Evolutionary conservation across 164 flowering plant genomes (phyloP).

Genomic region (Protea cynaroides): DNA sequence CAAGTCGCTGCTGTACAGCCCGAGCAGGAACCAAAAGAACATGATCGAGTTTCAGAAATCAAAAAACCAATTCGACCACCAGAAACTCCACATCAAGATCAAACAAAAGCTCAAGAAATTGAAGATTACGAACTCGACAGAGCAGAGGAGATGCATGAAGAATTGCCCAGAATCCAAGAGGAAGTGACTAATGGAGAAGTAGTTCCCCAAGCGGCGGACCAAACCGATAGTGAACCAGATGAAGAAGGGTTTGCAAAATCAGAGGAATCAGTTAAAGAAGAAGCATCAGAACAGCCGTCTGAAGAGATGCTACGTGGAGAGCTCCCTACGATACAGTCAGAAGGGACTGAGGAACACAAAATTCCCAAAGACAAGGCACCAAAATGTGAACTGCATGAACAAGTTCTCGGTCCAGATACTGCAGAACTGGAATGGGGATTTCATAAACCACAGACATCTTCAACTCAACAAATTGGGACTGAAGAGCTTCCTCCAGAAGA

Average conservation of each 20-base stretch:
- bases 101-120: constrained; percentile 7
- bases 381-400: neutral
- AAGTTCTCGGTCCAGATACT: no score
- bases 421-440: no score
- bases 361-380: constrained; percentile 1
- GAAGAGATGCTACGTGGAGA: no score
- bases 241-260: neutral
- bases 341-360: no score
- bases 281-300: no score
- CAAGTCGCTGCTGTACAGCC: neutral
- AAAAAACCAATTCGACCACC: neutral
- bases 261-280: neutral
- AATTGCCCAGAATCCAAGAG: no score
- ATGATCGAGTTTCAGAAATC: neutral
- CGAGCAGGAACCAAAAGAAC: neutral
- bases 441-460: no score
- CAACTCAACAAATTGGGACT: no score
- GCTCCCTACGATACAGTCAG: no score
- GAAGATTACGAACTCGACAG: constrained; percentile 1
- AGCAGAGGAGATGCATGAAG: no score
- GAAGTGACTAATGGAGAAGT: neutral
- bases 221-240: neutral
- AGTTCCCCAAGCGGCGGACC: neutral
- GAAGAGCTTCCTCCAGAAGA: no score
- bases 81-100: neutral